Evolutionary conservation across 805 yeast genomes (phyloP), one percentile per base, ranked within the genome.

Genomic region (Yarrowia sp.): DNA sequence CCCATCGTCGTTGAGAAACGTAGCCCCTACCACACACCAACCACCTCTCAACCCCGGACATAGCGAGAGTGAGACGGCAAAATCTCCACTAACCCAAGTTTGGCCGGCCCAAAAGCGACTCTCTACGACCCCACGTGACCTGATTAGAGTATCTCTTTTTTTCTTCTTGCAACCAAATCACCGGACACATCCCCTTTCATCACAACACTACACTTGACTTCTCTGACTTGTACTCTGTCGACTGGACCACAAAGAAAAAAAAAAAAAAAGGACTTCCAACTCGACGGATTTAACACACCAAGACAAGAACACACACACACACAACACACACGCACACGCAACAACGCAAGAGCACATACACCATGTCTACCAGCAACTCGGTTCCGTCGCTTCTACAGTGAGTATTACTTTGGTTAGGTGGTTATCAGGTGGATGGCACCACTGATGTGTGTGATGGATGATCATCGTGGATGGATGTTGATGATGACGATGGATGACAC

Each of bases 1-100:
- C 64, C 64, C 51, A 55, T 41, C 47, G 61, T 55, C 61, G 61
- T 55, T 55, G 61, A 55, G 61, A 55, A 55, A 55, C 61, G 61
- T 55, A 55, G 61, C 61, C 47, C 47, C 47, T 55, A 55, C 61
- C 43, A 51, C 58, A 18, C 22, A 6, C 58, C 32, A 51, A 31
- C 58, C 8, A 17, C 33, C 36, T 55, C 61, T 41, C 39, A 3
- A 28, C 45, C 47, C 31, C 47, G 47, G 36, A 55, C 61, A 11
- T 33, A 36, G n/a, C 47, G 58, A 51, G 58, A 14, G 58, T 14
- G 58, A 32, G 58, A 8, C 33, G 43, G 42, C 43, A 14, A 41
- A 7, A 36, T 35, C 35, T 18, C 22, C 32, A 51, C 43, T 22
- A 36, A 36, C 58, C 43, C 14, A 18, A 9, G 58, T 51, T 51